Percentiles rank a stretch among this genome's conserved stretches.
These are phyloP conservation scores for Fusarium aywerte DNA, from an alignment of 2,329 filamentous ascomycete genomes.

Conservation along the genomic window DNA sequence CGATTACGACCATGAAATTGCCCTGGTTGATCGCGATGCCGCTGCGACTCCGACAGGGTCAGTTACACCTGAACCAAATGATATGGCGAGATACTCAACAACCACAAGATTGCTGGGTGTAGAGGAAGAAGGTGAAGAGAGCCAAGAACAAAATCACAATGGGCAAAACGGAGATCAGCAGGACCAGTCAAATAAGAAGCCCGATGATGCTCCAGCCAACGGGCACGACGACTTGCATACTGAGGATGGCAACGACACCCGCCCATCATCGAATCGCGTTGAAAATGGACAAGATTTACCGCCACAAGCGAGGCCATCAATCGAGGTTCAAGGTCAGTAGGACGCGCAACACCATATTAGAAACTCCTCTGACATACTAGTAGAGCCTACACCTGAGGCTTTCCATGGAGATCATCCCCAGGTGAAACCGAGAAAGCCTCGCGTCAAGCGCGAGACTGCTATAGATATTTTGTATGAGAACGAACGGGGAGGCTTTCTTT, in stretches of 20 bases:
- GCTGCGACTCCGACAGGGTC: slow-evolving; percentile 38
- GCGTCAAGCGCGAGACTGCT: slow-evolving; percentile 61
- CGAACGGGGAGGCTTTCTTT: slow-evolving; percentile 89
- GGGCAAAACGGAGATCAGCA: slow-evolving; percentile 10
- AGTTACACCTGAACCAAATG: slow-evolving; percentile 34
- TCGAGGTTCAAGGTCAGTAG: slow-evolving; percentile 50
- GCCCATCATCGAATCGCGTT: slow-evolving; percentile 4
- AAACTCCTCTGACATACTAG: slow-evolving; percentile 17
- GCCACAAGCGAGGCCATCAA: slow-evolving; percentile 46
- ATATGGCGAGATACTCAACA: slow-evolving; percentile 38
- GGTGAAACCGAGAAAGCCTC: slow-evolving; percentile 50
- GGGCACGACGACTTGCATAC: slow-evolving; percentile 25
- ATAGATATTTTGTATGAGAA: slow-evolving; percentile 97
- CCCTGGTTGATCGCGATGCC: slow-evolving; percentile 68
- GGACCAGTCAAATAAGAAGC: slow-evolving; percentile 19
- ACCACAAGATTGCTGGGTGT: slow-evolving; percentile 41
- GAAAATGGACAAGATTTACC: slow-evolving; percentile 25
- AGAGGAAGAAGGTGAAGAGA: slow-evolving; percentile 31
- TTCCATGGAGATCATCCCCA: slow-evolving; percentile 45
- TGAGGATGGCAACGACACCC: slow-evolving; percentile 19
- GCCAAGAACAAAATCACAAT: slow-evolving; percentile 2
- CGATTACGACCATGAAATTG: slow-evolving; percentile 78
- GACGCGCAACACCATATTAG: not conserved
- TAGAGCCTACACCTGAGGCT: slow-evolving; percentile 48
- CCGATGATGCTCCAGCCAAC: slow-evolving; percentile 6